phyloP scores from a whole-genome alignment of 2,329 filamentous ascomycete genomes.

The Anthostomella pinea region DNA sequence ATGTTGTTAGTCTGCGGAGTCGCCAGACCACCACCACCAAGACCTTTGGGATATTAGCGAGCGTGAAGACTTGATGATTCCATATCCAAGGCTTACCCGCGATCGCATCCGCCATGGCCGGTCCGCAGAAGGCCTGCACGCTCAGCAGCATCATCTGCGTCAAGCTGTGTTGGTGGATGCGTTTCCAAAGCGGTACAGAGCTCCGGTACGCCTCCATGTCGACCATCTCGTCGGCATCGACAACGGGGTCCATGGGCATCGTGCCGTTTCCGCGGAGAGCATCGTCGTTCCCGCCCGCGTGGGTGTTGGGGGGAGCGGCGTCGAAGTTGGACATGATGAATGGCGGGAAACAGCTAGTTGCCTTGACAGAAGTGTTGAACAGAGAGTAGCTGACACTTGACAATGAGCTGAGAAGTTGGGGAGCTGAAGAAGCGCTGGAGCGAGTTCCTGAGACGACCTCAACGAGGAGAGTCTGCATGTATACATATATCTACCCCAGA shows the following conservation, averaged over 20 bases:
- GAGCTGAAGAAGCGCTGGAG: too few species aligned
- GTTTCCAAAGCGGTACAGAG: conserved; percentile 39
- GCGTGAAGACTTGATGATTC: not conserved
- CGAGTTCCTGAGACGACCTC: too few species aligned
- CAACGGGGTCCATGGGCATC: conserved; percentile 18
- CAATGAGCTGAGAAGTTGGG: too few species aligned
- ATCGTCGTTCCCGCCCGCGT: conserved; percentile 23
- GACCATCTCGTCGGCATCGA: conserved; percentile 24
- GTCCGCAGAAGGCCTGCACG: conserved; percentile 43
- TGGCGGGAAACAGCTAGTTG: too few species aligned
- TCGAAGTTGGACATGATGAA: conserved; percentile 24
- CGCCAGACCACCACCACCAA: conserved; percentile 43
- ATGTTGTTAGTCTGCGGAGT: conserved; percentile 43
- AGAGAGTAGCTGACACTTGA: too few species aligned
- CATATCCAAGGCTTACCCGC: conserved; percentile 26
- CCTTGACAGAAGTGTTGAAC: too few species aligned
- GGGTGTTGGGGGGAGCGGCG: conserved; percentile 24
- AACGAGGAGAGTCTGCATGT: too few species aligned
- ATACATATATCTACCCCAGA: too few species aligned
- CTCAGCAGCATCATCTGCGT: conserved; percentile 48
- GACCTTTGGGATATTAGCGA: conserved; percentile 22
- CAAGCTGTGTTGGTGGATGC: conserved; percentile 44
- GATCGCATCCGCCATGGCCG: conserved; percentile 40
- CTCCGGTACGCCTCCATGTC: conserved; percentile 34
- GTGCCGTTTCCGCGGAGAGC: conserved; percentile 18